Percentiles rank a stretch among this genome's conserved stretches.
Conservation (phyloP, 495 filamentous ascomycete species). For the Neurospora sp. region DNA sequence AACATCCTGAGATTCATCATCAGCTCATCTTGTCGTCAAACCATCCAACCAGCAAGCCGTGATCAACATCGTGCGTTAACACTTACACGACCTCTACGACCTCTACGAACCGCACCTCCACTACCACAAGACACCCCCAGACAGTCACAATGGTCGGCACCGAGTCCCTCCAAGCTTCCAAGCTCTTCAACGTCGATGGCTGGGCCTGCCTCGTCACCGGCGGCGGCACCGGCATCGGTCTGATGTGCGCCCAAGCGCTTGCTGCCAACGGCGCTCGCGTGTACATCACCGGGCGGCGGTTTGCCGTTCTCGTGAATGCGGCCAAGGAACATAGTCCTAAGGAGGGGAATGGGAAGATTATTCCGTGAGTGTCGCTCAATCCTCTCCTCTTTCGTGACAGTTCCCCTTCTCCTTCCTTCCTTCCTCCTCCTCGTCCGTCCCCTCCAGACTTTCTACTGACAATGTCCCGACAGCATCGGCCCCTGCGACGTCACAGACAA, state of each 20-base stretch:
- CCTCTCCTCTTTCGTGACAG: not conserved
- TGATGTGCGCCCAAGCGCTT: conserved; percentile 53
- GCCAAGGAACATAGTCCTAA: conserved; percentile 27
- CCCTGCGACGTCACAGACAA: conserved; percentile 55
- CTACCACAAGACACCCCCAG: no score
- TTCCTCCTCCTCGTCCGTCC: no score
- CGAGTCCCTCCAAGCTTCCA: conserved; percentile 22
- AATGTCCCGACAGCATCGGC: conserved; percentile 11
- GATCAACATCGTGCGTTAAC: no score
- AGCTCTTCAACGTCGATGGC: conserved; percentile 45
- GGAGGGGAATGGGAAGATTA: conserved; percentile 20
- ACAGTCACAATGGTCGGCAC: conserved; percentile 15
- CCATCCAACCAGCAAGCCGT: no score
- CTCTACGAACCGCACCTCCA: no score
- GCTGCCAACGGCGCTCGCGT: conserved; percentile 53
- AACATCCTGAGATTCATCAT: not conserved
- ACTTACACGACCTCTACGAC: no score
- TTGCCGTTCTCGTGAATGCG: conserved; percentile 42
- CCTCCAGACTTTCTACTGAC: not conserved
- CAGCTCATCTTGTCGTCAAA: not conserved
- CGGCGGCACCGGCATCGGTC: conserved; percentile 48
- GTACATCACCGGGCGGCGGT: conserved; percentile 55
- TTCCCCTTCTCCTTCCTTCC: not conserved
- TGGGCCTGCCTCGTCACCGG: conserved; percentile 51
- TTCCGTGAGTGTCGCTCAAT: conserved; percentile 11